Evolutionary conservation across 306 rosid species (phyloP), one percentile per base, ranked within the genome.

Genomic region (Mucuna pruriens): DNA sequence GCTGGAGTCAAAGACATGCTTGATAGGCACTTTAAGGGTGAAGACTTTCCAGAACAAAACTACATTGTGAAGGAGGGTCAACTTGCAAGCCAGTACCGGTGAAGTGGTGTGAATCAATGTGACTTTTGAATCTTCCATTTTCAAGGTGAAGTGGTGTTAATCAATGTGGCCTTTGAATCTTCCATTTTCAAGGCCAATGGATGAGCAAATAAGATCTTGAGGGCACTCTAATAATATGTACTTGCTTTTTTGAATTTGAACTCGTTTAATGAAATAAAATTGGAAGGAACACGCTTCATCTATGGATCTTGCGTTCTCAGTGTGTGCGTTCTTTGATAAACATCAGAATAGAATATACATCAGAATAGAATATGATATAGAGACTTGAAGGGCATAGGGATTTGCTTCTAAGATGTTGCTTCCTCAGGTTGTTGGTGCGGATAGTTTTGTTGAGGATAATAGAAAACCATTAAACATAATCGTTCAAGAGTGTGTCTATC

Each of bases 1-100:
- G 98, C 97, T 65, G 99, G 99, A 19, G 86, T 84, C 20, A 95
- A 95, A 89, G 99, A 95, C 13, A 93, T 95, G 99, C 97, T 95
- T 11, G 91, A 92, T 6, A 87, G 90, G 90, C 88, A 95, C 88
- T 95, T 95, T 83, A 93, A 76, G 90, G 99, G 98, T 19, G 93
- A 93, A 85, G 97, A 89, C 4, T 95, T 95, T 33, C 99, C 99
- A 0, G 81, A 90, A 17, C 96, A 90, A 55, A 86, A 95, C 94
- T 95, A 95, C 93, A 95, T 93, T 76, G 99, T 95, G 45, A 95
- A 93, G 89, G 94, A 87, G 67, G 98, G 99, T 58, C 62, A 91
- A 78, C 86, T 95, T 4, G 99, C 99, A 29, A 88, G 93, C 86
- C 99, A 95, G 72, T 95, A 95, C 82, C 91, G 78, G 40, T 95